Conservation (phyloP, 495 filamentous ascomycete species). For the Xylaria curta region DNA sequence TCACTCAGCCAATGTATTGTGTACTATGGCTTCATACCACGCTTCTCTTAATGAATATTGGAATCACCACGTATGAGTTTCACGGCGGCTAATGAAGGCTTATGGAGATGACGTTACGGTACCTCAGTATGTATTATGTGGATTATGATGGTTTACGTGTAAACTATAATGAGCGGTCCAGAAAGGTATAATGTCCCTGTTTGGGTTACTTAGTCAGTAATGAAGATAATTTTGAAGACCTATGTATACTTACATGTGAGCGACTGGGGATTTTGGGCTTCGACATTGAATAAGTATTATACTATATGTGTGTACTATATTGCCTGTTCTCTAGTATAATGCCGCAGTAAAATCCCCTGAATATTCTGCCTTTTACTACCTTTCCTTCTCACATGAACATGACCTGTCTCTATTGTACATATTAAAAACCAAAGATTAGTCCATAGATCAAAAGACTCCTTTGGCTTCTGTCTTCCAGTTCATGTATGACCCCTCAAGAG, state of each 20-base stretch:
- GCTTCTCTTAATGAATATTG: neutral
- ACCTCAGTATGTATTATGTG: neutral
- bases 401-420: neutral
- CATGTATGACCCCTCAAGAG: no score
- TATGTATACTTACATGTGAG: neutral
- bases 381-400: neutral
- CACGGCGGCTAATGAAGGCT: neutral
- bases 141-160: neutral
- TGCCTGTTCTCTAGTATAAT: neutral
- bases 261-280: neutral
- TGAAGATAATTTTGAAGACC: neutral
- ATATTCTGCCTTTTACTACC: neutral
- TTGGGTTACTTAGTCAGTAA: neutral
- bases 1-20: neutral
- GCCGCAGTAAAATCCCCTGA: no score
- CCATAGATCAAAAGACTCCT: neutral
- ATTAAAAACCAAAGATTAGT: neutral
- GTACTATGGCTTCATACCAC: neutral
- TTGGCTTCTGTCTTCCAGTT: neutral
- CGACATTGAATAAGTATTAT: neutral
- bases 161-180: neutral
- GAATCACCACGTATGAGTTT: neutral
- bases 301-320: neutral
- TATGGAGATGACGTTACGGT: neutral
- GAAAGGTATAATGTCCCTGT: neutral